These are phyloP conservation scores for Colletotrichum kahawae DNA, from an alignment of 2,329 filamentous ascomycete genomes.

Conservation along the genomic window DNA sequence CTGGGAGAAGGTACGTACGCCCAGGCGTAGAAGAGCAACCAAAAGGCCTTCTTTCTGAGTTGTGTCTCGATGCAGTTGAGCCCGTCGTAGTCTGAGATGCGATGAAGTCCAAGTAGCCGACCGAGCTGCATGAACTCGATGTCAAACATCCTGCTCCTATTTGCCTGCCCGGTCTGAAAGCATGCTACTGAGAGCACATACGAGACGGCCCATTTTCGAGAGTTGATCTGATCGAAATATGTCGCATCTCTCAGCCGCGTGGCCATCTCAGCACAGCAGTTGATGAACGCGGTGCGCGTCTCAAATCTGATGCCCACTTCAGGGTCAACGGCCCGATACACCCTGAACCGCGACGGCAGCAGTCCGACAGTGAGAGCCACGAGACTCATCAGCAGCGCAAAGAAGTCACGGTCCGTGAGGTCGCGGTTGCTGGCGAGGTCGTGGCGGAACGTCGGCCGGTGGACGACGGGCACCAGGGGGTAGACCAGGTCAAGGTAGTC, in stretches of 20 bases:
- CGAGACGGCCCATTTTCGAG: slow-evolving; percentile 38
- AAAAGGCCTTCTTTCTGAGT: slow-evolving; percentile 40
- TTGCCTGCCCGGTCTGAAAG: slow-evolving; percentile 39
- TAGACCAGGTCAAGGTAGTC: slow-evolving; percentile 31
- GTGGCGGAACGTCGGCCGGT: slow-evolving; percentile 27
- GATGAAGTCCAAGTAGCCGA: slow-evolving; percentile 34
- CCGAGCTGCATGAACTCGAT: slow-evolving; percentile 39
- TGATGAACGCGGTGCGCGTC: slow-evolving; percentile 29
- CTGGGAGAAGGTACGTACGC: slow-evolving; percentile 9
- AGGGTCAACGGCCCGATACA: slow-evolving; percentile 26
- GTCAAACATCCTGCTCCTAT: slow-evolving; percentile 39
- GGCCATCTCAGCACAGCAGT: slow-evolving; percentile 28
- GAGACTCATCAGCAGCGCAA: slow-evolving; percentile 28
- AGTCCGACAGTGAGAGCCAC: slow-evolving; percentile 29
- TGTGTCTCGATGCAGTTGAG: slow-evolving; percentile 37
- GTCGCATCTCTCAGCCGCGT: slow-evolving; percentile 23
- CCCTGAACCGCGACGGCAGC: slow-evolving; percentile 29
- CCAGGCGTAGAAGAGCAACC: slow-evolving; percentile 38
- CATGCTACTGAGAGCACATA: slow-evolving; percentile 36
- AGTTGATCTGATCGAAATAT: slow-evolving; percentile 33
- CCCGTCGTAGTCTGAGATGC: slow-evolving; percentile 33
- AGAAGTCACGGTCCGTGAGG: slow-evolving; percentile 27
- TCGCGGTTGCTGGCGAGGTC: slow-evolving; percentile 27
- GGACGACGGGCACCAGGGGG: slow-evolving; percentile 29
- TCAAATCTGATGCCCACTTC: slow-evolving; percentile 26